Evolutionary conservation across 2,329 filamentous ascomycete genomes (phyloP), one percentile per base, ranked within the genome.

Genomic region (Pseudopithomyces maydicus): DNA sequence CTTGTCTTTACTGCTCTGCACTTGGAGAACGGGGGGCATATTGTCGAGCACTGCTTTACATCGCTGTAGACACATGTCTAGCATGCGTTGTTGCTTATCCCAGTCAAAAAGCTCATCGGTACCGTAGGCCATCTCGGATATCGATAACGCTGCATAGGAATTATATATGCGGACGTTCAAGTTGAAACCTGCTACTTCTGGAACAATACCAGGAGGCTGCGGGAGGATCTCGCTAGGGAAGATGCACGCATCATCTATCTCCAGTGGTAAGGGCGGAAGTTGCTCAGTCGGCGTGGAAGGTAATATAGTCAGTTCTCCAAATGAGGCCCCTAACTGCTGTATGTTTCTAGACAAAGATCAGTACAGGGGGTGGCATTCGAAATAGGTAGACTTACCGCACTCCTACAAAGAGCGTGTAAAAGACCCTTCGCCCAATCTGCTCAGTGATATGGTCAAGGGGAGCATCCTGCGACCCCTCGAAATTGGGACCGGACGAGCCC

Each of bases 201-300:
- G 90, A 1, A 93, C 78, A 1, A 84, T 80, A 5, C 86, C 87
- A 17, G 85, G 78, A 2, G 90, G 88, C 66, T 94, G 92, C 7
- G 84, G 81, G 32, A 89, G 84, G 50, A 94, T 85, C 59, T 90
- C 86, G 22, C 87, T 85, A 1, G 88, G 81, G 56, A 88, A 88
- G 56, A 97, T 90, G 68, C 87, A 93, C 55, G 89, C 87, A 74
- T 97, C 92, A 64, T 97, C 92, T 1, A 96, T 86, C 67, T 96
- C 92, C 19, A 88, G 79, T 0, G 92, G 92, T 12, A 92, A 81
- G 7, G 90, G 89, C 3, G 92, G 92, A 64, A 95, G 92, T 4
- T 87, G 89, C 42, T 91, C 86, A 23, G 84, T 87, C 0, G 87
- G 86, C 0, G 91, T 96, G 1, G 89, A 87, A 2, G 91, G 91